Conservation (phyloP, 2,329 filamentous ascomycete species). For the Monilinia fructicola region DNA sequence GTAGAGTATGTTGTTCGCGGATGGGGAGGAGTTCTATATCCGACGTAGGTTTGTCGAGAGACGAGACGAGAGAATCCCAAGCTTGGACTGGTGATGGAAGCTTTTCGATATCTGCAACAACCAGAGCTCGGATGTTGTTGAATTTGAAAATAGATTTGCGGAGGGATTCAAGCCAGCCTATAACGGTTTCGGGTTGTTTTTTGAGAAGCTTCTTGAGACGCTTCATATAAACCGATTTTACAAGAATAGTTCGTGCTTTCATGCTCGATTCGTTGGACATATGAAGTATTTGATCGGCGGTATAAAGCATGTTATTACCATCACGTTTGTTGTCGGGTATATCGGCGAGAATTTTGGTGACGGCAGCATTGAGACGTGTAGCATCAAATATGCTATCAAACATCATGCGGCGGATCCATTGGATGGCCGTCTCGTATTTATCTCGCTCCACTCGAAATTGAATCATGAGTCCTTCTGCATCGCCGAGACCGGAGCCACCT, state of each 20-base stretch:
- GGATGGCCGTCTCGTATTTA: slow-evolving; percentile 79
- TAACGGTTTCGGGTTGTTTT: slow-evolving; percentile 70
- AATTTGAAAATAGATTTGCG: slow-evolving; percentile 75
- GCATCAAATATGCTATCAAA: slow-evolving; percentile 88
- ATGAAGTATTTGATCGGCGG: slow-evolving; percentile 75
- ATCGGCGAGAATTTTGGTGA: slow-evolving; percentile 84
- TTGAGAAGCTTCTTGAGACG: slow-evolving; percentile 78
- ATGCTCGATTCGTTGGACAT: slow-evolving; percentile 73
- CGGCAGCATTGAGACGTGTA: slow-evolving; percentile 58
- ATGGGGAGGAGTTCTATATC: slow-evolving; percentile 64
- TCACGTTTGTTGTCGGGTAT: slow-evolving; percentile 90
- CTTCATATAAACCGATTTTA: slow-evolving; percentile 85
- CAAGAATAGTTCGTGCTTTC: slow-evolving; percentile 76
- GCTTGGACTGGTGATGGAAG: slow-evolving; percentile 73
- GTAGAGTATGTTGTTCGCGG: slow-evolving; percentile 65
- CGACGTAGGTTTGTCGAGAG: slow-evolving; percentile 44
- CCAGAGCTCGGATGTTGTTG: slow-evolving; percentile 80
- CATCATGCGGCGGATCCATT: slow-evolving; percentile 82
- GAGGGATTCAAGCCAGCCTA: slow-evolving; percentile 75
- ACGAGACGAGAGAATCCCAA: slow-evolving; percentile 63
- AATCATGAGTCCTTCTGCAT: slow-evolving; percentile 78
- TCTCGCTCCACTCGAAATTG: slow-evolving; percentile 83
- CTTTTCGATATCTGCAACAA: slow-evolving; percentile 76
- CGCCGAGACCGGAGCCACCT: slow-evolving; percentile 66
- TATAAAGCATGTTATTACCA: slow-evolving; percentile 65